Conservation (phyloP, 192 early-diverging fungal genomes). For the Coemansia sp. region DNA sequence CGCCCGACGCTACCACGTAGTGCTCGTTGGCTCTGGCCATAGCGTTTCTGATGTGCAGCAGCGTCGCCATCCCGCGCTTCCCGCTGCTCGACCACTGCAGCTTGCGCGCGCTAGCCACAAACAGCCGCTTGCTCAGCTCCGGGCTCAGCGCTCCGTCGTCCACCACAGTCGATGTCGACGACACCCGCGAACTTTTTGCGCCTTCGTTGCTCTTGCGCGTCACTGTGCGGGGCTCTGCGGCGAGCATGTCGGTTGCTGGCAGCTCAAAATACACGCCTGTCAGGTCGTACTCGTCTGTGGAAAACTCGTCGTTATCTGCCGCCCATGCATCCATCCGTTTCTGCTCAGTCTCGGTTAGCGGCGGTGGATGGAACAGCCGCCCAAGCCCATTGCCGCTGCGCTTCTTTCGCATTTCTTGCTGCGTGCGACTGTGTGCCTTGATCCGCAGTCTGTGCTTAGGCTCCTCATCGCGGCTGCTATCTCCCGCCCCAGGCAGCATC, state of each 20-base stretch:
- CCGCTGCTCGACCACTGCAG: constrained; percentile 28
- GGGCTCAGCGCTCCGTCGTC: constrained; percentile 31
- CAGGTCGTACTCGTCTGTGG: constrained; percentile 39
- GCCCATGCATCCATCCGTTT: constrained; percentile 49
- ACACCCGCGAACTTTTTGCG: constrained; percentile 36
- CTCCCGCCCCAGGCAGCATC: not conserved
- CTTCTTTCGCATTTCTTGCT: not conserved
- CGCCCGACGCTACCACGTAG: constrained; percentile 30
- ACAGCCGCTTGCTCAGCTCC: constrained; percentile 43
- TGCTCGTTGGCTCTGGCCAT: constrained; percentile 47
- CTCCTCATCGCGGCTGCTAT: not conserved
- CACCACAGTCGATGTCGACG: constrained; percentile 45
- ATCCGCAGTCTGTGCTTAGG: not conserved
- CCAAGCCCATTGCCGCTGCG: constrained; percentile 11
- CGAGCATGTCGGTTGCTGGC: constrained; percentile 1
- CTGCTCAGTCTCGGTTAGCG: constrained; percentile 32
- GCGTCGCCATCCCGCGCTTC: constrained; percentile 28
- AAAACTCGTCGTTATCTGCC: constrained; percentile 49
- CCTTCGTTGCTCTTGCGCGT: not conserved
- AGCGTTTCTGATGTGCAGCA: constrained; percentile 40
- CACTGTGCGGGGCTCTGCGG: not conserved
- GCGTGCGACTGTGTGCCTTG: not conserved
- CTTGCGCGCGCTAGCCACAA: constrained; percentile 43
- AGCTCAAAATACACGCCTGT: constrained; percentile 47
- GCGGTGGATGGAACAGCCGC: constrained; percentile 26